Conservation (phyloP, 2,329 filamentous ascomycete species). For the Madurella mycetomatis region DNA sequence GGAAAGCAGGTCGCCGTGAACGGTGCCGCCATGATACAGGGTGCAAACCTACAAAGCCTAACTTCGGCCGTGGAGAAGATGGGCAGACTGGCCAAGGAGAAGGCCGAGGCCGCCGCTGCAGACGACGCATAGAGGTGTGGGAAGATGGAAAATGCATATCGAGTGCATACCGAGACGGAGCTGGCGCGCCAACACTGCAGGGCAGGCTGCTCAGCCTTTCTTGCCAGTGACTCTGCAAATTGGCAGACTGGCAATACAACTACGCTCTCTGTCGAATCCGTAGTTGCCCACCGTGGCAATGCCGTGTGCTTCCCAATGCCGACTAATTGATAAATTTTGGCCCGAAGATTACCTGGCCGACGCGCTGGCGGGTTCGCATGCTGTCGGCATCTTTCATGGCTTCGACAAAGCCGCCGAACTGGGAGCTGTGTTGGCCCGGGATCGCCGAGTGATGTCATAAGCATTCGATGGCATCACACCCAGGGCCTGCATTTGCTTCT, state of each 20-base stretch:
- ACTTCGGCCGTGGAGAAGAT: constrained; percentile 35
- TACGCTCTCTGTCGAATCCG: neutral
- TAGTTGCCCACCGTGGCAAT: neutral
- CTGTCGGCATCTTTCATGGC: too few relatives aligned
- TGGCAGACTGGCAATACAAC: neutral
- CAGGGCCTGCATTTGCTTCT: too few relatives aligned
- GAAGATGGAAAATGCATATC: neutral
- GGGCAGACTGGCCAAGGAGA: constrained; percentile 34
- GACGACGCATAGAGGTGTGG: constrained; percentile 1
- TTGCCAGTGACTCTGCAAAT: neutral
- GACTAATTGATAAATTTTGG: too few relatives aligned
- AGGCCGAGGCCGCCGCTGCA: constrained; percentile 23
- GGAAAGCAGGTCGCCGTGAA: constrained; percentile 43
- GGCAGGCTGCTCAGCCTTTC: neutral
- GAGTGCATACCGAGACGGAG: neutral
- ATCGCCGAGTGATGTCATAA: too few relatives aligned
- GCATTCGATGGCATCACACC: too few relatives aligned
- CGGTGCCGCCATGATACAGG: constrained; percentile 34
- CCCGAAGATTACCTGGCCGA: too few relatives aligned
- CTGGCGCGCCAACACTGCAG: neutral
- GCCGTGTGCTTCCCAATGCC: neutral
- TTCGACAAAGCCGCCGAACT: too few relatives aligned
- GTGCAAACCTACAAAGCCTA: constrained; percentile 33
- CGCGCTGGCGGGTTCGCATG: neutral
- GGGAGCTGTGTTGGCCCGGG: too few relatives aligned